Percentiles rank a stretch among this genome's conserved stretches.
Evolutionary conservation across 2,329 filamentous ascomycete species (phyloP).

Genomic region (Aspergillus sp.): DNA sequence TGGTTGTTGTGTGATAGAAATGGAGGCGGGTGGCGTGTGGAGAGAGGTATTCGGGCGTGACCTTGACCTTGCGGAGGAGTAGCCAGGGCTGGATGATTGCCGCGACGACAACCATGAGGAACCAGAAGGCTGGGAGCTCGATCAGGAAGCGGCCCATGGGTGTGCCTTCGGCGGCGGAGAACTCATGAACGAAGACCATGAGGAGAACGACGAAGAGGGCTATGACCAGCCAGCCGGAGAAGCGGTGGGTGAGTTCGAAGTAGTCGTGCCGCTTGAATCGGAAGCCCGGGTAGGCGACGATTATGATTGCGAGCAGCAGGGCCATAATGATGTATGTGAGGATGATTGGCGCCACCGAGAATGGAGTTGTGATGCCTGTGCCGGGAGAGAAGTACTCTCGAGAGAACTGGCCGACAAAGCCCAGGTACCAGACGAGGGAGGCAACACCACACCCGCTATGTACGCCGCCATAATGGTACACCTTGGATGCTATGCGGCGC

Average conservation of each 20-base stretch:
- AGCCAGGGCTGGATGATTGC: conserved; percentile 73
- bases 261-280: conserved; percentile 64
- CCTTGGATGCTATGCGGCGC: conserved; percentile 48
- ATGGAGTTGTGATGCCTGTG: conserved; percentile 12
- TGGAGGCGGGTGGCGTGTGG: conserved; percentile 70
- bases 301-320: conserved; percentile 60
- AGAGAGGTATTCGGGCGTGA: conserved; percentile 67
- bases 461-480: conserved; percentile 56
- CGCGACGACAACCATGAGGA: conserved; percentile 62
- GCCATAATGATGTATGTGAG: conserved; percentile 59
- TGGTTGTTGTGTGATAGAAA: conserved; percentile 63
- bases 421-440: conserved; percentile 49
- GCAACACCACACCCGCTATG: conserved; percentile 54
- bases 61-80: conserved; percentile 65
- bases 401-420: conserved; percentile 37
- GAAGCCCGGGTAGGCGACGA: conserved; percentile 63
- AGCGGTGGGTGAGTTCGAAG: conserved; percentile 72
- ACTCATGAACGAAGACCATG: conserved; percentile 53
- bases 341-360: conserved; percentile 45
- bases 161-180: conserved; percentile 34
- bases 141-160: conserved; percentile 43
- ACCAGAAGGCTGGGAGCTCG: conserved; percentile 62
- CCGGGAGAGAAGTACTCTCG: conserved; percentile 30
- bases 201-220: conserved; percentile 65
- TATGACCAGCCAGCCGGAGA: conserved; percentile 68